Conservation (phyloP, 495 filamentous ascomycete genomes). For the Hypoxylon rickii region DNA sequence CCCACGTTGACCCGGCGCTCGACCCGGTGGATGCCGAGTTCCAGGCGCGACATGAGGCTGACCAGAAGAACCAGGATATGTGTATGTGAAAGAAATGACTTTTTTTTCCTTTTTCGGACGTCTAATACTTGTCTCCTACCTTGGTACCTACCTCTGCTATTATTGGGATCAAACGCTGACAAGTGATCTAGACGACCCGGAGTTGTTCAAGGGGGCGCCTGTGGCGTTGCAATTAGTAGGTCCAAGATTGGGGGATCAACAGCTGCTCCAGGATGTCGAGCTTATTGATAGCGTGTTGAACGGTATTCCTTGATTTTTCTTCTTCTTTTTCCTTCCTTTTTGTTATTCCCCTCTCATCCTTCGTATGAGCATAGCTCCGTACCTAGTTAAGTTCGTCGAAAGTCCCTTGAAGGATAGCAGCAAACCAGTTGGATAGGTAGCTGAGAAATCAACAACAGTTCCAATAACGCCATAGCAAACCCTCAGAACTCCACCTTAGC, state of each 20-base stretch:
- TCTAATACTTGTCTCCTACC: too few species aligned
- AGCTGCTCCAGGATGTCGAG: conserved; percentile 29
- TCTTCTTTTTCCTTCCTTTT: too few species aligned
- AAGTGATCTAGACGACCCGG: conserved; percentile 35
- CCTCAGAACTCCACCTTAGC: too few species aligned
- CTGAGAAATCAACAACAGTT: too few species aligned
- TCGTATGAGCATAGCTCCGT: too few species aligned
- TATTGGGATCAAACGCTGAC: conserved; percentile 3
- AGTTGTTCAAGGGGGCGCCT: conserved; percentile 40
- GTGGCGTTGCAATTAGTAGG: conserved; percentile 42
- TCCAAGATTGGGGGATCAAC: conserved; percentile 34
- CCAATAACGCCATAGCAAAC: too few species aligned
- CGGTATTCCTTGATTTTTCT: neutral
- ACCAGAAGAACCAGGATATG: conserved; percentile 35
- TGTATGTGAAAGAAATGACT: too few species aligned
- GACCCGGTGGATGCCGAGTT: conserved; percentile 33
- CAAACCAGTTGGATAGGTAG: too few species aligned
- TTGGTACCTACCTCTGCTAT: neutral
- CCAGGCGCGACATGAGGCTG: conserved; percentile 19
- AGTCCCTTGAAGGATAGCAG: too few species aligned
- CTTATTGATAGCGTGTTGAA: conserved; percentile 26
- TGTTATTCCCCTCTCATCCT: too few species aligned
- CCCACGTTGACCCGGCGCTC: conserved; percentile 32
- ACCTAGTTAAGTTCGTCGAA: too few species aligned
- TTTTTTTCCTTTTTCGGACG: too few species aligned